Base-by-base conservation (phyloP, 345 rosid species). In the Ricinus communis region DNA sequence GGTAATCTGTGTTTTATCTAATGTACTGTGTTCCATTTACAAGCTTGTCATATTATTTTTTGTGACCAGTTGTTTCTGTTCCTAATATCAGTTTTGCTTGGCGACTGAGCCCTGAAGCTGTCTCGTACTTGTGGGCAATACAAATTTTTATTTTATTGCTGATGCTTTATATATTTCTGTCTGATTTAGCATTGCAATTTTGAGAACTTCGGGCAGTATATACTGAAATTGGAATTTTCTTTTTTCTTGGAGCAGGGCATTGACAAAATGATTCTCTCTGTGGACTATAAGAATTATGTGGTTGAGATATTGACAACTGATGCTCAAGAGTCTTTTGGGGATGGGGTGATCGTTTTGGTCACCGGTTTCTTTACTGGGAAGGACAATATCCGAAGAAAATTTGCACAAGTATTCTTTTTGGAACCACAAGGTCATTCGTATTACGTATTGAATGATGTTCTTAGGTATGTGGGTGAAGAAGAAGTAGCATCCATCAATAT, bases 391-490 rank as follows among this genome's bases (percentile, higher is more conserved):
- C 75, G 66, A 15, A 85, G 71, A 69, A 87, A 72, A 59, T 89
- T 89, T 66, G 63, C 84, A 0, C 98, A 91, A 49, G 40, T 79
- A 22, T 91, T 93, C 85, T 89, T 93, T 68, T 82, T 93, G 59
- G 90, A 88, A 10, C 90, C 90, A 1, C 86, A 84, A 12, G 65
- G 71, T 21, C 38, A 13, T 25, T 77, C 88, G 45, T 93, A 79
- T 76, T 91, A 53, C 77, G 98, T 93, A 62, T 72, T 85, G n/a
- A 91, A 87, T 65, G 98, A 93, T 77, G 72, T 87, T 45, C 79
- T 93, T 56, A 88, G 93, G 78, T 89, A 80, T 8, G 76, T 86
- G 52, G 85, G 82, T 60, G 83, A 74, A 27, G 76, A 66, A 5
- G 72, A 74, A 74, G 38, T 63, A 58, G 73, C 33, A 8, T 73